A percentile compares a stretch with the other conserved stretches of the same genome.
phyloP scores from a whole-genome alignment of 306 rosid genomes.

The Begonia loranthoides region DNA sequence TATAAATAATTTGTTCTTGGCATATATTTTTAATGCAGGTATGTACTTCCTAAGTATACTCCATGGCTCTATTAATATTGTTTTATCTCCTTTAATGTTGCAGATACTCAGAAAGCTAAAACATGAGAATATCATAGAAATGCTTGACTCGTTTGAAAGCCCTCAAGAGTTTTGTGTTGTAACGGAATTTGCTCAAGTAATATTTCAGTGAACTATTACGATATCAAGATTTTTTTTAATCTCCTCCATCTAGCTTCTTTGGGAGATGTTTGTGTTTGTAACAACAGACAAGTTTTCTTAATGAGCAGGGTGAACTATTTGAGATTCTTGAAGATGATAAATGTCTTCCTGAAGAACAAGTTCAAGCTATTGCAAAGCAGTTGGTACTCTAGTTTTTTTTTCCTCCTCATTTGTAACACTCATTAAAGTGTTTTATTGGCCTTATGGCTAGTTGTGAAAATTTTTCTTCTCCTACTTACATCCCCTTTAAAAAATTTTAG shows the following conservation, averaged over 20 bases:
- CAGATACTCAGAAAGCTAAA: conserved; percentile 89
- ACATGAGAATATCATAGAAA: conserved; percentile 89
- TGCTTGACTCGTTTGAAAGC: conserved; percentile 97
- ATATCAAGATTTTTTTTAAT: no score
- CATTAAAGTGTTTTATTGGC: neutral
- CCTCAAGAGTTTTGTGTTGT: conserved; percentile 96
- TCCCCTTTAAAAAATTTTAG: conserved; percentile 22
- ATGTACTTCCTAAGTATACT: no score
- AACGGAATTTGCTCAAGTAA: conserved; percentile 93
- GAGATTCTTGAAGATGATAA: conserved; percentile 99
- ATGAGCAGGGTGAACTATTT: conserved; percentile 79
- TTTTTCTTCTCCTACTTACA: no score
- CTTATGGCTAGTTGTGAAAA: conserved; percentile 1
- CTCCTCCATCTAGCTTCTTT: no score
- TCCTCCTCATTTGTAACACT: no score
- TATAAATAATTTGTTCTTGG: no score
- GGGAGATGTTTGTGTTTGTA: no score
- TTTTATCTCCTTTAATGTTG: conserved; percentile 10
- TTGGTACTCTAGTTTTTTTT: conserved; percentile 39
- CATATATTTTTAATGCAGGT: no score
- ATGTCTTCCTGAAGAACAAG: conserved; percentile 97
- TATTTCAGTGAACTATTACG: neutral
- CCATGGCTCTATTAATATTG: neutral
- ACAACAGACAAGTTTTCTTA: conserved; percentile 1
- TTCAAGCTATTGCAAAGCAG: conserved; percentile 97